Evolutionary conservation across 441 rosid species (phyloP), one percentile per base, ranked within the genome.

Genomic region (Omphalea diandra): DNA sequence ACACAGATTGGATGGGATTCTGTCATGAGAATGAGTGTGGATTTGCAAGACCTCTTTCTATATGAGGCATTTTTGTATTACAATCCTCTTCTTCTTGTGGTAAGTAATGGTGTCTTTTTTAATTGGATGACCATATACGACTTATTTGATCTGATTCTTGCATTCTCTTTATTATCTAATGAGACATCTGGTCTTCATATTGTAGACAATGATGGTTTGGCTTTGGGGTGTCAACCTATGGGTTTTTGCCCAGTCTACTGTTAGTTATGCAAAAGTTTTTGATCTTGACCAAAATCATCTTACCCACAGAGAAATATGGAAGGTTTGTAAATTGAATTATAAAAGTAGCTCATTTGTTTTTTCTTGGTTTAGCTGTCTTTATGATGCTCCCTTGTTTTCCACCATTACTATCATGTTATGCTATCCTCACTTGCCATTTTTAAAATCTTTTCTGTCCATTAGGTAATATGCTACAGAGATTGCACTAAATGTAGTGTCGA

Each of bases 51-150:
- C 74, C 94, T 91, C 41, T 96, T 96, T 73, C 81, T 96, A 9
- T 96, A 93, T 2, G 98, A 91, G 79, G 89, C 97, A 18, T 96
- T 93, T 86, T 81, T 96, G 83, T 93, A 93, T 79, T 93, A 86
- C 67, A 93, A 96, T 59, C 97, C 97, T 80, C 97, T 91, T 80
- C 97, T 96, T 83, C 97, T 96, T 70, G 90, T 90, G 96, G 99
- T 96, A 65, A 85, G 97, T 80, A 72, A 43, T 11, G 17, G 12
- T 70, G 54, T 40, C 60, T 40, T 38, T 61, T 27, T 2, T 9
- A 14, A 7, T 50, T 50, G 27, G 36, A 2, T 20, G 33, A 18
- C 3, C 20, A 31, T 35, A 66, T 54, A 66, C 53, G 59, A 50
- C 2, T 11, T 50, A 59, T 38, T 20, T 67, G 12, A 41, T 49